Percentiles rank a stretch among this genome's conserved stretches.
Evolutionary conservation across 495 filamentous ascomycete species (phyloP).

Genomic region (Podospora conica): DNA sequence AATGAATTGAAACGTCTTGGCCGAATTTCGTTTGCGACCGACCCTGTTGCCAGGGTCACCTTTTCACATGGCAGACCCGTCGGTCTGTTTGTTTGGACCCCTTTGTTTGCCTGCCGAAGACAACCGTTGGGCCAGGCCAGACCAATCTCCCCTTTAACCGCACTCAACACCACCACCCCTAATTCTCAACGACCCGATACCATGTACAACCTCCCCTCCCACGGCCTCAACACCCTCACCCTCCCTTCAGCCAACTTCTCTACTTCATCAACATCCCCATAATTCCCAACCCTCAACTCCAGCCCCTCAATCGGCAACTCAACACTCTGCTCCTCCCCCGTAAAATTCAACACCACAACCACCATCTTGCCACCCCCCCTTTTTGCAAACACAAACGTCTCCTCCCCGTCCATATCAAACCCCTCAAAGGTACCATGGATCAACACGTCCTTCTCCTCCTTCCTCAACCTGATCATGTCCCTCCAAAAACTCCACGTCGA

Average conservation of each 20-base stretch:
- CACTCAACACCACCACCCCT: background rate
- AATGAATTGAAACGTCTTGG: background rate
- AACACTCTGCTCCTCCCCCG: conserved; percentile 21
- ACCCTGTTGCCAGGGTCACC: background rate
- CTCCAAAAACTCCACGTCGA: conserved; percentile 45
- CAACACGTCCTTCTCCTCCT: conserved; percentile 37
- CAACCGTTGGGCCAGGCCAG: no score
- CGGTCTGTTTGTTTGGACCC: background rate
- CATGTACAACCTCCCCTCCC: conserved; percentile 30
- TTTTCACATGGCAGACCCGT: background rate
- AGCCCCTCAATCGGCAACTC: conserved; percentile 18
- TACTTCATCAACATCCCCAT: conserved; percentile 11
- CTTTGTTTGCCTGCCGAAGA: background rate
- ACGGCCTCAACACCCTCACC: conserved; percentile 17
- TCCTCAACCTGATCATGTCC: conserved; percentile 36
- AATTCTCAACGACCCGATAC: background rate
- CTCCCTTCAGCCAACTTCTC: conserved; percentile 9
- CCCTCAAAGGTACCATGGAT: conserved; percentile 42
- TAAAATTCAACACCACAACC: conserved; percentile 32
- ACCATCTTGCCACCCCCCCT: conserved; percentile 17
- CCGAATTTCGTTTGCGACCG: background rate
- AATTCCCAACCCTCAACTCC: conserved; percentile 23
- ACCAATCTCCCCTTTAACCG: background rate
- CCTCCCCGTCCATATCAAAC: conserved; percentile 31
- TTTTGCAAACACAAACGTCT: conserved; percentile 43